Evolutionary conservation across 495 filamentous ascomycete genomes (phyloP), one percentile per base, ranked within the genome.

Genomic region (Platismatia glauca): DNA sequence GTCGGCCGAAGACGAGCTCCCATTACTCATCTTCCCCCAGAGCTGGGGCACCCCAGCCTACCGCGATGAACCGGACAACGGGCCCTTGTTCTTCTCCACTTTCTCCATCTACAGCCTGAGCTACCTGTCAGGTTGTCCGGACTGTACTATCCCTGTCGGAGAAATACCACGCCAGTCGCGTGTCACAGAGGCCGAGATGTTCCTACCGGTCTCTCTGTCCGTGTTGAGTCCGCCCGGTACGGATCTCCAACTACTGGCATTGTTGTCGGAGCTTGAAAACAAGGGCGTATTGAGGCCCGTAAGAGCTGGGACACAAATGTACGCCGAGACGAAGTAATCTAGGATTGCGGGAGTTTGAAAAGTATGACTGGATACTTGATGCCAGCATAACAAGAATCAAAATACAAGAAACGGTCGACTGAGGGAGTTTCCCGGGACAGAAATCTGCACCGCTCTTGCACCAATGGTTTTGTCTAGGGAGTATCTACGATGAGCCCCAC

Each of bases 151-250:
- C 11, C 68, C 68, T 22, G 48, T 70, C 13, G 46, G 73, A 4
- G 75, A 78, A 62, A 71, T 76, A 27, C 66, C 71, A 27, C 74
- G 74, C 59, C 58, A 46, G 31, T 72, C 69, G 48, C 71, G 75
- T 58, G 66, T 77, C 13, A 77, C 76, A 11, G 71, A 71, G 56
- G 66, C 68, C 37, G 68, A 71, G 67, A 75, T 76, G 62, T 75
- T 75, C 67, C 67, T 77, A n/a, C 76, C 76, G 4, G 73, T 78
- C 43, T 63, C 61, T 12, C 61, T 58, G 39, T 63, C 61, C 7
- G 16, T 63, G n/a, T 52, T 63, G 43, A 58, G 61, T 29, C 53
- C 53, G 55, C 61, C 61, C 0, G 34, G 13, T 20, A 58, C 53
- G 55, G 61, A 63, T n/a, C 38, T 58, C 20, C 53, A 29, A 24